These are phyloP conservation scores for Nemania sp. DNA, from an alignment of 2,329 filamentous ascomycete genomes.

Conservation along the genomic window DNA sequence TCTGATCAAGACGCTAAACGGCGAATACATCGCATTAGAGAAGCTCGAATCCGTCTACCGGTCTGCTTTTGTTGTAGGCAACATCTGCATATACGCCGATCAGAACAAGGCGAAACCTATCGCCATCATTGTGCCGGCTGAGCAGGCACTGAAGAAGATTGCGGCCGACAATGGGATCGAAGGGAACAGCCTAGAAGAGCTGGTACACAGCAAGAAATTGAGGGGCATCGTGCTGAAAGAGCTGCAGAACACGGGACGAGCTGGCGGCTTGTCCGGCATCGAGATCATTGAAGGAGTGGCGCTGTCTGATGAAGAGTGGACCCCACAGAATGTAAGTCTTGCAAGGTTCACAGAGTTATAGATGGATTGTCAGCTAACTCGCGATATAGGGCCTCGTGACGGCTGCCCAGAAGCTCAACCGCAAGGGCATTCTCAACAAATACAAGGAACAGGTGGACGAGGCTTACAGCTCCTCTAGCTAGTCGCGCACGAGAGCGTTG, in stretches of 20 bases:
- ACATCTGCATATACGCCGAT: slow-evolving; percentile 61
- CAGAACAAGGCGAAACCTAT: slow-evolving; percentile 55
- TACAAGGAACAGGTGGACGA: slow-evolving; percentile 64
- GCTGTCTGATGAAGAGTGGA: slow-evolving; percentile 74
- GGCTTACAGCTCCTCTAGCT: slow-evolving; percentile 55
- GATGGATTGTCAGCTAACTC: slow-evolving; percentile 34
- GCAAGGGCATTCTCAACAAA: slow-evolving; percentile 65
- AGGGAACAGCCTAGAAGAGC: slow-evolving; percentile 64
- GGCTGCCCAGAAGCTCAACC: slow-evolving; percentile 73
- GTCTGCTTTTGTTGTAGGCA: slow-evolving; percentile 53
- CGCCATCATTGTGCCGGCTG: slow-evolving; percentile 60
- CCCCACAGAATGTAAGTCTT: slow-evolving; percentile 68
- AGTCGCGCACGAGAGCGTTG: slow-evolving; percentile 12
- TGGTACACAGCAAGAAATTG: slow-evolving; percentile 69
- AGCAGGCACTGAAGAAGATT: slow-evolving; percentile 58
- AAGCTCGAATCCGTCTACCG: slow-evolving; percentile 64
- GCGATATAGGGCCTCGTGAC: slow-evolving; percentile 61
- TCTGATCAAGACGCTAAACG: slow-evolving; percentile 79
- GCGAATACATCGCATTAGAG: slow-evolving; percentile 82
- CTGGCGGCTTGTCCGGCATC: slow-evolving; percentile 65
- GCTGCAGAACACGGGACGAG: slow-evolving; percentile 62
- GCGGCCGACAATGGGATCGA: slow-evolving; percentile 52
- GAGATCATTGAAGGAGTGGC: slow-evolving; percentile 75
- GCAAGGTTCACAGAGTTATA: not conserved
- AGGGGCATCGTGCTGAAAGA: slow-evolving; percentile 66